phyloP scores from a whole-genome alignment of 345 rosid genomes.

The Brassica carinata region DNA sequence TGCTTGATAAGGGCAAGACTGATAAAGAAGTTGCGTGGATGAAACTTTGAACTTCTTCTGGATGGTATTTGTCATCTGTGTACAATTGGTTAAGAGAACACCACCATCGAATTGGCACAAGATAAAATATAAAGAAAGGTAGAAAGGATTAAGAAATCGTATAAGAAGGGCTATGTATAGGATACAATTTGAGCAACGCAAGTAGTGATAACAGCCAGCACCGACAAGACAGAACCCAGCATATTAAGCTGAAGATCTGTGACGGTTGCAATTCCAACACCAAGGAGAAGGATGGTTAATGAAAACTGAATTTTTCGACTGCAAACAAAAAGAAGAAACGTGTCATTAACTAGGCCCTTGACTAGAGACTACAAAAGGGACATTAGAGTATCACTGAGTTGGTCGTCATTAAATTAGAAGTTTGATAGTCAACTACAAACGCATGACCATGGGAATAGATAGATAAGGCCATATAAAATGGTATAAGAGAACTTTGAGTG shows the following conservation, averaged over 20 bases:
- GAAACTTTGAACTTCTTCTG: slow-evolving; percentile 99
- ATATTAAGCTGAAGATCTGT: slow-evolving; percentile 98
- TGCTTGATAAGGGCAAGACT: slow-evolving; percentile 99
- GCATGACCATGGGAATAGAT: slow-evolving; percentile 13
- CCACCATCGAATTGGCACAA: slow-evolving; percentile 17
- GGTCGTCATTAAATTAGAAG: background rate
- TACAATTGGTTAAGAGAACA: slow-evolving; percentile 57
- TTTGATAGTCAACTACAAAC: background rate
- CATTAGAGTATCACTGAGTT: slow-evolving; percentile 18
- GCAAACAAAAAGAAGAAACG: slow-evolving; percentile 42
- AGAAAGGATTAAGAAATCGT: slow-evolving; percentile 9
- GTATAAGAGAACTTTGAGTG: slow-evolving; percentile 13
- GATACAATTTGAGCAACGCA: slow-evolving; percentile 99
- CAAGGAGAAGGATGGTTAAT: slow-evolving; percentile 80
- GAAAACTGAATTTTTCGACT: slow-evolving; percentile 89
- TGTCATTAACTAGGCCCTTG: slow-evolving; percentile 13
- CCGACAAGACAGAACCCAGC: slow-evolving; percentile 87
- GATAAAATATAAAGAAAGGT: slow-evolving; percentile 11
- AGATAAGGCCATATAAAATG: background rate
- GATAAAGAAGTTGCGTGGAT: slow-evolving; percentile 97
- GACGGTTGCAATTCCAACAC: slow-evolving; percentile 99
- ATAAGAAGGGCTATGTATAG: slow-evolving; percentile 43
- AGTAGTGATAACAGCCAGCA: slow-evolving; percentile 93
- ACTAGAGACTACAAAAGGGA: slow-evolving; percentile 18
- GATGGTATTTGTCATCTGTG: slow-evolving; percentile 98